A percentile compares a stretch with the other conserved stretches of the same genome.
phyloP scores from a whole-genome alignment of 83 land plant species.

The Picea engelmannii region DNA sequence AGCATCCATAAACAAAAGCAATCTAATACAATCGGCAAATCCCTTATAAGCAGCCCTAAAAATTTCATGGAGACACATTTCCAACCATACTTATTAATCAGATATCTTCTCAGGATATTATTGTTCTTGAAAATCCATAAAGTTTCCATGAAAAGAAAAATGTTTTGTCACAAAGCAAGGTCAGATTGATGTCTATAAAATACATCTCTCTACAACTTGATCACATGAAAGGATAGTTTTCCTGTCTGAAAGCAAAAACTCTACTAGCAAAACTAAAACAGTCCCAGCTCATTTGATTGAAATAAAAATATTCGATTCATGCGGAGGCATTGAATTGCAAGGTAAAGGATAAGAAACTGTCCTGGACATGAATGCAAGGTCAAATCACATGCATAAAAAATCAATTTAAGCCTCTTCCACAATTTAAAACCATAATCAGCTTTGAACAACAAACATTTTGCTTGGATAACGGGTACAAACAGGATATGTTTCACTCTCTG shows the following conservation, averaged over 20 bases:
- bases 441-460: not conserved
- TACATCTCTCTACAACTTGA: not conserved
- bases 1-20: slow-evolving; percentile 93
- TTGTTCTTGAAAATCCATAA: not conserved
- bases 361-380: not conserved
- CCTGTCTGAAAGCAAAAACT: not conserved
- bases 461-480: not conserved
- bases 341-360: not conserved
- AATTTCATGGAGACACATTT: slow-evolving; percentile 13
- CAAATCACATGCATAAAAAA: not conserved
- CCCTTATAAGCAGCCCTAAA: slow-evolving; percentile 98
- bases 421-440: not conserved
- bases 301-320: not conserved
- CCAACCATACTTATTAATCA: not conserved
- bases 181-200: not conserved
- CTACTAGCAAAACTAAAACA: not conserved
- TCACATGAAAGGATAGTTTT: not conserved
- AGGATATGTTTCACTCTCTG: not conserved
- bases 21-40: slow-evolving; percentile 89
- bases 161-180: not conserved
- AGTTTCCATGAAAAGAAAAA: not conserved
- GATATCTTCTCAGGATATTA: not conserved
- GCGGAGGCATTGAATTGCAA: not conserved
- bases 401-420: not conserved
- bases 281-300: not conserved